phyloP scores from a whole-genome alignment of 2,329 filamentous ascomycete genomes.

The Diaporthe ilicicola region DNA sequence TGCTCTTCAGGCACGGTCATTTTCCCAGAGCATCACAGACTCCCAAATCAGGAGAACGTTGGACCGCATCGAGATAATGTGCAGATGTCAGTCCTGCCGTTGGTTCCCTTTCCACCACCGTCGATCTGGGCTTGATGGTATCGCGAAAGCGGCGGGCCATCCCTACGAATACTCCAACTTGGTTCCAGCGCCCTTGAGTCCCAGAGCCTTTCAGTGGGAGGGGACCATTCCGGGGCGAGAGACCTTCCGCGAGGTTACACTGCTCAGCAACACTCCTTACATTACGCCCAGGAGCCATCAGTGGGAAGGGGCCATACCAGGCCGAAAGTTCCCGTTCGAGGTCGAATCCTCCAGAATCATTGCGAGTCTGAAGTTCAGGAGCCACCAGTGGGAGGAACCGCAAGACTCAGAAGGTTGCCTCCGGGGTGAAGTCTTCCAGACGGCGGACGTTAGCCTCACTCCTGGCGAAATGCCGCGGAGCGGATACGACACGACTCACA shows the following conservation, averaged over 20 bases:
- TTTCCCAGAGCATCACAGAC: neutral
- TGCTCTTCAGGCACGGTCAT: neutral
- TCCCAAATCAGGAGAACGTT: neutral
- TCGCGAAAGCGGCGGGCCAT: neutral
- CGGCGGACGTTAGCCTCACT: neutral
- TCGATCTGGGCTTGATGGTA: neutral
- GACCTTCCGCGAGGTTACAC: too few relatives aligned
- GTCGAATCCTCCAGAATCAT: neutral
- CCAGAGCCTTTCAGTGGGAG: neutral
- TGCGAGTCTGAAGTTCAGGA: neutral
- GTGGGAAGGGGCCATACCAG: neutral
- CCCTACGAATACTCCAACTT: neutral
- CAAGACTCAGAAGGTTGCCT: neutral
- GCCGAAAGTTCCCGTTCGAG: neutral
- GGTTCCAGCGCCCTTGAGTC: neutral
- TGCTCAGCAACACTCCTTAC: too few relatives aligned
- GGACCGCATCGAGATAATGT: neutral
- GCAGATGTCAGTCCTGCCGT: neutral
- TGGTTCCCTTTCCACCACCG: neutral
- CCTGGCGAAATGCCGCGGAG: conserved; percentile 20
- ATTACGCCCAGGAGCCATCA: too few relatives aligned
- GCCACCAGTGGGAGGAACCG: neutral
- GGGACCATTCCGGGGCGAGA: too few relatives aligned
- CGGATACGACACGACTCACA: conserved; percentile 30
- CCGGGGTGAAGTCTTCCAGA: neutral